Conservation (phyloP, 2,329 filamentous ascomycete genomes). For the Tolypocladium capitatum region DNA sequence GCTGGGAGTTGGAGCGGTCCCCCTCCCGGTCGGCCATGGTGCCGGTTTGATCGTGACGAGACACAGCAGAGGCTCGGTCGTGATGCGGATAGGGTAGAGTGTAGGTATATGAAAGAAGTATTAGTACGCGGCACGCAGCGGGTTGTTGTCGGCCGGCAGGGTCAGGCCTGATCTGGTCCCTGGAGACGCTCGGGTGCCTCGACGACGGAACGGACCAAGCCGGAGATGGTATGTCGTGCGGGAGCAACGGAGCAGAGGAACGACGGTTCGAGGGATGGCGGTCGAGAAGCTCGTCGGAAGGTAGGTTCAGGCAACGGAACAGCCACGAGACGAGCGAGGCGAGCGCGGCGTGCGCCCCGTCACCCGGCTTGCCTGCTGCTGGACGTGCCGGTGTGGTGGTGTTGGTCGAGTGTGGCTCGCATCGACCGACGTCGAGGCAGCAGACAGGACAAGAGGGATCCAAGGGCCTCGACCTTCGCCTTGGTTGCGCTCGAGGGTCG, state of each 20-base stretch:
- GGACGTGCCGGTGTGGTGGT: not conserved
- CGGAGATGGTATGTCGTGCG: not conserved
- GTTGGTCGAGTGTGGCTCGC: not conserved
- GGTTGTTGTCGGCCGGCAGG: not conserved
- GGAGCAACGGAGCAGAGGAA: not conserved
- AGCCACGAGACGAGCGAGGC: not conserved
- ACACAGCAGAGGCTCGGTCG: not conserved
- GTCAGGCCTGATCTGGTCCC: not conserved
- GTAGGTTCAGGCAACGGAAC: not conserved
- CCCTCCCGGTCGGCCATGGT: conserved; percentile 18
- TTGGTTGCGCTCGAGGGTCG: not conserved
- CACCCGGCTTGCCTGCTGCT: not conserved
- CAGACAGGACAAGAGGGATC: not conserved
- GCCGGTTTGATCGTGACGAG: not conserved
- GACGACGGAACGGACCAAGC: not conserved
- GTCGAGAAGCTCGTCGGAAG: not conserved
- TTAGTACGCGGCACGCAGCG: not conserved
- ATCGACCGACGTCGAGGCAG: not conserved
- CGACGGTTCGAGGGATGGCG: not conserved
- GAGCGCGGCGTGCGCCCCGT: not conserved
- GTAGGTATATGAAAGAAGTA: not conserved
- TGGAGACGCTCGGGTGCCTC: not conserved
- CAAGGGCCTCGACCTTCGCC: not conserved
- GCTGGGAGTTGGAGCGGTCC: conserved; percentile 15
- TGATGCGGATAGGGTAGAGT: not conserved